phyloP scores from a whole-genome alignment of 1,284 basidiomycete species.

The Rhodotorula sp. region DNA sequence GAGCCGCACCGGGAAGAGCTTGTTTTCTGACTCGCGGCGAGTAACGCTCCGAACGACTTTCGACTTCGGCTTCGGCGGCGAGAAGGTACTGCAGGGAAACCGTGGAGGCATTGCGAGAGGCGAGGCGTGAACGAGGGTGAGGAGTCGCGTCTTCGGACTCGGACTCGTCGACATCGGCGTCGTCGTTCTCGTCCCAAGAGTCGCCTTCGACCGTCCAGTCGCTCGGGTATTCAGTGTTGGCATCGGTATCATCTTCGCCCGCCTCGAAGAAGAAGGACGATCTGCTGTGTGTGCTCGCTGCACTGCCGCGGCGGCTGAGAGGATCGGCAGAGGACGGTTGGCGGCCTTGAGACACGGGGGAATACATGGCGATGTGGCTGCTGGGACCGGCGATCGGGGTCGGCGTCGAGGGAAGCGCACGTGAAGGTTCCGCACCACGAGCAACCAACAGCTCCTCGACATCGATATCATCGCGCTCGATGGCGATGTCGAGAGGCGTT shows the following conservation, averaged over 20 bases:
- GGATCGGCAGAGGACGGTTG: background rate
- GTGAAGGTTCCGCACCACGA: conserved; percentile 1
- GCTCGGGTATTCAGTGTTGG: conserved; percentile 13
- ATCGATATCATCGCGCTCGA: conserved; percentile 56
- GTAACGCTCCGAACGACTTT: background rate
- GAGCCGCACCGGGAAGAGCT: background rate
- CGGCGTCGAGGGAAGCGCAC: background rate
- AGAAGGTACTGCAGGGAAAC: conserved; percentile 36
- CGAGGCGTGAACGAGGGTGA: conserved; percentile 2
- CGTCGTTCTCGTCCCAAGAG: conserved; percentile 1
- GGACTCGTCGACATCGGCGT: background rate
- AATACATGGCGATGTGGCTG: too few relatives aligned
- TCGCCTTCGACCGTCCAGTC: conserved; percentile 8
- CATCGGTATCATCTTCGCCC: background rate
- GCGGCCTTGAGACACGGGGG: background rate
- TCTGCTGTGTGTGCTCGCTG: background rate
- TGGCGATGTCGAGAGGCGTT: conserved; percentile 73
- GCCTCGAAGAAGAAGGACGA: conserved; percentile 1
- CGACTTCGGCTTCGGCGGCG: conserved; percentile 25
- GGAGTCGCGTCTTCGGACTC: background rate
- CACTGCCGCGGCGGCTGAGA: background rate
- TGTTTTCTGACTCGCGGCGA: conserved; percentile 1
- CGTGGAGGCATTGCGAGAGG: conserved; percentile 32
- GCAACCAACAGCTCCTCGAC: conserved; percentile 47
- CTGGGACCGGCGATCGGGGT: background rate